These are phyloP conservation scores for Thelonectria rubi DNA, from an alignment of 2,329 filamentous ascomycete species.

Conservation along the genomic window DNA sequence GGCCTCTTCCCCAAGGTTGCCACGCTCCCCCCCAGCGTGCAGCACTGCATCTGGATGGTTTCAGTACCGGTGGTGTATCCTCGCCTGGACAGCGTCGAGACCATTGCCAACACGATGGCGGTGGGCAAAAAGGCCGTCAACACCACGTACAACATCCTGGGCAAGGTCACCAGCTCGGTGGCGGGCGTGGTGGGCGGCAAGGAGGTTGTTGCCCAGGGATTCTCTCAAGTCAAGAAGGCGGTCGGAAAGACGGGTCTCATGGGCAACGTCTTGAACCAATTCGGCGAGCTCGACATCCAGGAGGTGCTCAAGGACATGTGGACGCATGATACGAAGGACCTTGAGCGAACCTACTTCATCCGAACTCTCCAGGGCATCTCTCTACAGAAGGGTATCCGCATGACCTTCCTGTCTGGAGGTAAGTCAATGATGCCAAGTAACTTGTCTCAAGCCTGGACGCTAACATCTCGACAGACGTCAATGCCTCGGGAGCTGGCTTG, in stretches of 20 bases:
- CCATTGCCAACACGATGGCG: constrained; percentile 87
- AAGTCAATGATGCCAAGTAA: constrained; percentile 42
- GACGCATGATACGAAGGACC: constrained; percentile 98
- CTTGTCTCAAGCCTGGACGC: constrained; percentile 15
- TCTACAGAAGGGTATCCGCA: constrained; percentile 92
- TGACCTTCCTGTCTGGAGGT: constrained; percentile 96
- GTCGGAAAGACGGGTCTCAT: constrained; percentile 95
- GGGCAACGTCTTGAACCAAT: constrained; percentile 94
- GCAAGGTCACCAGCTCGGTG: constrained; percentile 93
- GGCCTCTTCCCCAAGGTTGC: constrained; percentile 96
- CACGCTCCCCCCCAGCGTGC: constrained; percentile 87
- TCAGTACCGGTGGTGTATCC: constrained; percentile 93
- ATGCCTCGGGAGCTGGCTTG: constrained; percentile 88
- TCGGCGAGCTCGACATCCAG: constrained; percentile 92
- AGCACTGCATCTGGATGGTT: constrained; percentile 97
- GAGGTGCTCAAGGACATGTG: constrained; percentile 96
- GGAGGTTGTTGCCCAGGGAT: constrained; percentile 89
- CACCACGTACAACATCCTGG: constrained; percentile 93
- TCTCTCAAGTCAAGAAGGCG: constrained; percentile 94
- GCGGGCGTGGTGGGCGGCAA: constrained; percentile 96
- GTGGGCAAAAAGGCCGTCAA: constrained; percentile 98
- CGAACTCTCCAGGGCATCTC: constrained; percentile 94
- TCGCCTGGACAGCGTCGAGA: constrained; percentile 89
- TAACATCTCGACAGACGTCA: constrained; percentile 69
- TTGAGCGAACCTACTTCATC: constrained; percentile 96